Base-by-base conservation (phyloP, 208 protist species). In the Angomonas ambiguus region DNA sequence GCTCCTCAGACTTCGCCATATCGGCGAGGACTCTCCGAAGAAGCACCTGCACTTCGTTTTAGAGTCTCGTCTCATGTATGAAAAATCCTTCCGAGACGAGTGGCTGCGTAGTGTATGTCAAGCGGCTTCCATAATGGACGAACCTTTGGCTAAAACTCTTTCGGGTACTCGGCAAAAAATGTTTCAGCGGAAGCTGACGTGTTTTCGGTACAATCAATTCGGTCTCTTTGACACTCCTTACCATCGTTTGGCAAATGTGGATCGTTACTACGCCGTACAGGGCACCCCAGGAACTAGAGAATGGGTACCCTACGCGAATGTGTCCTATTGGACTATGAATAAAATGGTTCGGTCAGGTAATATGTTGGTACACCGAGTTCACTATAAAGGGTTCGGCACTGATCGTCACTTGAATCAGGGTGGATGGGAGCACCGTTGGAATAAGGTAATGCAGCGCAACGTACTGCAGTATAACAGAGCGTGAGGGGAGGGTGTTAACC, bases 141-240 rank as follows among this genome's bases (percentile, higher is more conserved):
- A 96, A 62, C 87, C 87, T 1, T 51, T 96, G 51, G 74, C 87
- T n/a, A 93, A 93, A 49, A 81, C 79, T 2, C 45, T 96, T 27
- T 82, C 75, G 25, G 81, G 75, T 10, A 78, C 71, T 6, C 71
- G 60, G 8, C 86, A 92, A 73, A 72, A 71, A 58, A 96, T 96
- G 87, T 53, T 96, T 18, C 91, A 94, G 72, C 74, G 88, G 11
- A 96, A 96, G 69, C 74, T 93, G 27, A 76, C 84, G 61, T 93
- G 85, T 65, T 96, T 93, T 67, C 80, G 81, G 65, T 96, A 96
- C 79, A 96, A 96, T 69, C 91, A 96, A 71, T 94, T 91, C 67
- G 91, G 91, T 0, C 76, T 94, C 51, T 93, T 91, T 63, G 82
- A 83, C 31, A 77, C 85, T 0, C 87, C 87, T 0, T 96, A 94